Evolutionary conservation across 2,329 filamentous ascomycete genomes (phyloP).

Genomic region (Aspergillus fischeri): DNA sequence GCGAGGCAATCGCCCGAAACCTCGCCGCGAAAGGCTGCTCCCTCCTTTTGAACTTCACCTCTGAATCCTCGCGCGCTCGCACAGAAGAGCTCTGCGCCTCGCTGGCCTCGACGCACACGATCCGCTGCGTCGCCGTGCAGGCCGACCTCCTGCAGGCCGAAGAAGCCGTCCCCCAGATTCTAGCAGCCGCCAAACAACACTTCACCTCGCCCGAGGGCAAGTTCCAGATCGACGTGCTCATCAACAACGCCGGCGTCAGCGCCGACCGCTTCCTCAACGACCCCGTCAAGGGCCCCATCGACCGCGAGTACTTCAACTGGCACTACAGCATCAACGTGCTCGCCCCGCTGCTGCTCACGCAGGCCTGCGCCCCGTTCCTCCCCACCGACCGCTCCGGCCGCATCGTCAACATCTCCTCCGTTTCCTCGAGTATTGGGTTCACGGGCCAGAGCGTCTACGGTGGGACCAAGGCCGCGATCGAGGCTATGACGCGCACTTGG

Average conservation of each 20-base stretch:
- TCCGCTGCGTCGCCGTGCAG: constrained; percentile 61
- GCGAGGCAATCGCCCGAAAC: constrained; percentile 63
- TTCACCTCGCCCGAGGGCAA: constrained; percentile 46
- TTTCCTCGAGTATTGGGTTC: constrained; percentile 57
- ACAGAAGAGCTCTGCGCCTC: constrained; percentile 53
- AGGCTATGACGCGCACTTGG: constrained; percentile 68
- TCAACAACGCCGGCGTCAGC: constrained; percentile 78
- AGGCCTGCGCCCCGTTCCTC: constrained; percentile 67
- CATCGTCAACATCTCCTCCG: constrained; percentile 59
- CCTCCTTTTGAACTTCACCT: constrained; percentile 69
- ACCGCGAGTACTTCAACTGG: constrained; percentile 61
- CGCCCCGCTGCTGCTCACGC: constrained; percentile 71
- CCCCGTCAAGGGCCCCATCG: constrained; percentile 56
- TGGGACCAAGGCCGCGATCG: constrained; percentile 63
- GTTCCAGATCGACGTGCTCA: constrained; percentile 73
- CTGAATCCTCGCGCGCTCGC: constrained; percentile 52
- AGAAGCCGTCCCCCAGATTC: constrained; percentile 54
- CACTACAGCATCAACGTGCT: constrained; percentile 79
- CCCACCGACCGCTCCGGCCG: constrained; percentile 63
- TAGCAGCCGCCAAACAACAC: constrained; percentile 56
- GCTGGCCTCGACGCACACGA: constrained; percentile 55
- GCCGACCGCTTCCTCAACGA: constrained; percentile 57
- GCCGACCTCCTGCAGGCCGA: constrained; percentile 65
- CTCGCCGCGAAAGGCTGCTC: constrained; percentile 69
- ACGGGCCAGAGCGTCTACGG: constrained; percentile 59